Conservation (phyloP, 2,329 filamentous ascomycete genomes). For the Pestalotiopsis fici region DNA sequence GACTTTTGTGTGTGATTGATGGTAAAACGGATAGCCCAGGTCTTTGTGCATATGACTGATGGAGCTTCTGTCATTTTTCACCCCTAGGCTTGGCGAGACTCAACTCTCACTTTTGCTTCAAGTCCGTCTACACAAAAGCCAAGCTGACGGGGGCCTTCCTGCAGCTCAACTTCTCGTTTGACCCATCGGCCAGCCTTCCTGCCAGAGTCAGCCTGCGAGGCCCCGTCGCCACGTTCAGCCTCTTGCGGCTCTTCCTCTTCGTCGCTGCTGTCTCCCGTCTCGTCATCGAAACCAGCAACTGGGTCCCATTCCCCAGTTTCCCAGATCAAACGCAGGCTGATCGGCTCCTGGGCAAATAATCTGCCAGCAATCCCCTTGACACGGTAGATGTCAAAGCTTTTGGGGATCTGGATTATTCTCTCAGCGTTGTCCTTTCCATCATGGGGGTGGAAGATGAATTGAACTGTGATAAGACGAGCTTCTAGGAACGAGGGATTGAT, state of each 20-base stretch:
- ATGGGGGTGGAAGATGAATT: conserved; percentile 39
- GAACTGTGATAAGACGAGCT: conserved; percentile 71
- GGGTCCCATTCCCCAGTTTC: conserved; percentile 92
- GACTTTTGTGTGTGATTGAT: background rate
- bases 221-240: conserved; percentile 11
- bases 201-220: conserved; percentile 20
- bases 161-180: conserved; percentile 77
- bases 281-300: conserved; percentile 62
- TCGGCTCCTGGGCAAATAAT: conserved; percentile 65
- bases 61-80: background rate
- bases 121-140: conserved; percentile 80
- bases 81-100: conserved; percentile 39
- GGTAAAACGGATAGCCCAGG: background rate
- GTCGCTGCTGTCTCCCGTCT: conserved; percentile 56
- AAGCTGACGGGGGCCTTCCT: conserved; percentile 77
- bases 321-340: conserved; percentile 72
- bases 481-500: conserved; percentile 81
- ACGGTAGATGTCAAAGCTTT: conserved; percentile 76
- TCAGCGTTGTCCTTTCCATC: conserved; percentile 19
- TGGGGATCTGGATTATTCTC: conserved; percentile 62
- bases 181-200: conserved; percentile 62
- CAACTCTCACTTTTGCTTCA: conserved; percentile 72
- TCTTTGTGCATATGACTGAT: background rate
- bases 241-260: conserved; percentile 45
- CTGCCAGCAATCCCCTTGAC: conserved; percentile 77